Percentiles rank a stretch among this genome's conserved stretches.
phyloP scores from a whole-genome alignment of 768 basidiomycete species.

The Terana coerulea region DNA sequence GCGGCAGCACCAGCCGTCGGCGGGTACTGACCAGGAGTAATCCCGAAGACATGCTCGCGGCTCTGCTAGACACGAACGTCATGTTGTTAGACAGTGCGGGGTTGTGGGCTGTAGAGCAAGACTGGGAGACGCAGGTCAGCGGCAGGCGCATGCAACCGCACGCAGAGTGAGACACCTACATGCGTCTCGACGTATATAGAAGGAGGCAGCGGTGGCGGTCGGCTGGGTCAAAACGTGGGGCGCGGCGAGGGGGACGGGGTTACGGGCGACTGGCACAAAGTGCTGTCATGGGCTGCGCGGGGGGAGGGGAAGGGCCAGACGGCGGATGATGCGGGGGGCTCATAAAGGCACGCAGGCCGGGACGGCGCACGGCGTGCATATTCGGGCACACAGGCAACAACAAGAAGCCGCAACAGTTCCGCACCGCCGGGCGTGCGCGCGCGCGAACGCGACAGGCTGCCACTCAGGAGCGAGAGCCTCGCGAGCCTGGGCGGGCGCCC shows the following conservation, averaged over 20 bases:
- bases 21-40: constrained; percentile 25
- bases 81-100: not conserved
- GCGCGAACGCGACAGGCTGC: no score
- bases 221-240: not conserved
- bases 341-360: constrained; percentile 9
- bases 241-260: not conserved
- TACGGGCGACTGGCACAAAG: not conserved
- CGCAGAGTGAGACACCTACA: not conserved
- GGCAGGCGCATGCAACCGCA: not conserved
- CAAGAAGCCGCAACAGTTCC: constrained; percentile 13
- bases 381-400: constrained; percentile 13
- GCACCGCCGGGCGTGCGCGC: constrained; percentile 11
- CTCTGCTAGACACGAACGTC: constrained; percentile 22
- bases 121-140: not conserved
- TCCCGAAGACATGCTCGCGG: constrained; percentile 30
- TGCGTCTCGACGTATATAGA: not conserved
- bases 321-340: constrained; percentile 7
- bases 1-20: not conserved
- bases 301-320: constrained; percentile 4
- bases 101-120: constrained; percentile 13
- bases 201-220: not conserved
- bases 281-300: constrained; percentile 10
- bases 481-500: not conserved
- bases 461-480: no score
- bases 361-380: constrained; percentile 4